Percentiles rank a stretch among this genome's conserved stretches.
phyloP scores from a whole-genome alignment of 2,329 filamentous ascomycete species.

The Nigrospora sphaerica region DNA sequence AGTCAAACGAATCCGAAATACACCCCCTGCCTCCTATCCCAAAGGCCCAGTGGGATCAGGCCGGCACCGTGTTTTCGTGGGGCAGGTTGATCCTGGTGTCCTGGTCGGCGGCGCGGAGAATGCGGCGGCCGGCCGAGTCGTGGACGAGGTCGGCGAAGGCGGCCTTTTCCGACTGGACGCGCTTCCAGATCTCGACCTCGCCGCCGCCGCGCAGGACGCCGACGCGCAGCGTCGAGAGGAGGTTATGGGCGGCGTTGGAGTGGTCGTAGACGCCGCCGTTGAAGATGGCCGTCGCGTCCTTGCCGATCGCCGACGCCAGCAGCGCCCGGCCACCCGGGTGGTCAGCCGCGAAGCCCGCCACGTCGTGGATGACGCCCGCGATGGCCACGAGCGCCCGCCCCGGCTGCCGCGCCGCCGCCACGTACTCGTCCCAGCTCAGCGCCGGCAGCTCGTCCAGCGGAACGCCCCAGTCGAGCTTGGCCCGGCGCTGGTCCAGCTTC shows the following conservation, averaged over 20 bases:
- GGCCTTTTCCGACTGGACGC: not conserved
- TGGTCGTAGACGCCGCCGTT: slow-evolving; percentile 60
- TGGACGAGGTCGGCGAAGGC: not conserved
- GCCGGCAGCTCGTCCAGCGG: slow-evolving; percentile 44
- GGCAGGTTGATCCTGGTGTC: not conserved
- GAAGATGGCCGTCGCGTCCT: slow-evolving; percentile 62
- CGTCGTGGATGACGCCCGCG: slow-evolving; percentile 56
- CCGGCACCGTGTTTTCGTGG: not conserved
- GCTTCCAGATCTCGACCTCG: slow-evolving; percentile 61
- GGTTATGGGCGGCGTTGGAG: slow-evolving; percentile 57
- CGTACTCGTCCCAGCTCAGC: slow-evolving; percentile 58
- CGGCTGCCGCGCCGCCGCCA: slow-evolving; percentile 43
- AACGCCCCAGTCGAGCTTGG: slow-evolving; percentile 54
- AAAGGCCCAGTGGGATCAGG: too few species aligned
- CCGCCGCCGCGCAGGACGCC: slow-evolving; percentile 57
- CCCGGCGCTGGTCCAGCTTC: slow-evolving; percentile 56
- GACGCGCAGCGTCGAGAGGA: slow-evolving; percentile 56
- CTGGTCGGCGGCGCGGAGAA: not conserved
- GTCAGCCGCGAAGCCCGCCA: slow-evolving; percentile 55
- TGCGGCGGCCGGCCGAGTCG: not conserved
- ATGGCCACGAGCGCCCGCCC: slow-evolving; percentile 50
- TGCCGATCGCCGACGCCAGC: slow-evolving; percentile 54
- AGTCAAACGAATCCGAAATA: too few species aligned
- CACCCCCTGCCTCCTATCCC: too few species aligned
- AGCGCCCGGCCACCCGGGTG: slow-evolving; percentile 59